A percentile compares a stretch with the other conserved stretches of the same genome.
These are phyloP conservation scores for Rhexocercosporidium sp. DNA, from an alignment of 2,329 filamentous ascomycete genomes.

Conservation along the genomic window DNA sequence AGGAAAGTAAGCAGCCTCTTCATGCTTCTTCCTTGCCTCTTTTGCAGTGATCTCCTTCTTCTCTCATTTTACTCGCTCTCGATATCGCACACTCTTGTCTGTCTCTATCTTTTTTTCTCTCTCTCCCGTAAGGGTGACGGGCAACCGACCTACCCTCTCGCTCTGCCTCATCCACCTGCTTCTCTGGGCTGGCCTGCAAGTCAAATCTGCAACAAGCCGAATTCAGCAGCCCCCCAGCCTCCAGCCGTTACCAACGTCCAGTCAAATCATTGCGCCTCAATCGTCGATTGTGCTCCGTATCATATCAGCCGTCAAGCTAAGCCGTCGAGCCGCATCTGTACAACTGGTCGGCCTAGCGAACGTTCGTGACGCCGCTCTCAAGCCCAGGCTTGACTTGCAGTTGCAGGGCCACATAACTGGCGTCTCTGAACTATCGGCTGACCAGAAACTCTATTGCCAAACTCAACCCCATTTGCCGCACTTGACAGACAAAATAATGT, in stretches of 20 bases:
- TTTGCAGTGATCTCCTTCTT: not conserved
- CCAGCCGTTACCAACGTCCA: not conserved
- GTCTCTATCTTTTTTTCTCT: not conserved
- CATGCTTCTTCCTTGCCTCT: not conserved
- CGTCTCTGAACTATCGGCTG: not conserved
- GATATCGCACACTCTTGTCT: not conserved
- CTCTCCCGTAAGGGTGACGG: not conserved
- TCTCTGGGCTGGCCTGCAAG: constrained; percentile 1
- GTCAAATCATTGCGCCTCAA: constrained; percentile 1
- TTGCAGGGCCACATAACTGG: not conserved
- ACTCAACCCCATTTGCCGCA: not conserved
- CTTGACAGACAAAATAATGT: not conserved
- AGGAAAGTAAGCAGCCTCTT: constrained; percentile 3
- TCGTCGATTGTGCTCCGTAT: constrained; percentile 1
- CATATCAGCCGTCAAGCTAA: constrained; percentile 2
- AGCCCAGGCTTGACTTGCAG: not conserved
- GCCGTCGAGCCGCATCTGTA: not conserved
- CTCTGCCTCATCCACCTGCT: constrained; percentile 7
- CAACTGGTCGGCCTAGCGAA: not conserved
- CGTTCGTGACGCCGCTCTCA: not conserved
- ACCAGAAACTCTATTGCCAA: constrained; percentile 5
- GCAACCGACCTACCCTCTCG: not conserved
- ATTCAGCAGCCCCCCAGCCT: constrained; percentile 12
- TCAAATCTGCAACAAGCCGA: constrained; percentile 12
- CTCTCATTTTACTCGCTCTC: not conserved